phyloP scores from a whole-genome alignment of 208 protist genomes.

The Leishmania mexicana region DNA sequence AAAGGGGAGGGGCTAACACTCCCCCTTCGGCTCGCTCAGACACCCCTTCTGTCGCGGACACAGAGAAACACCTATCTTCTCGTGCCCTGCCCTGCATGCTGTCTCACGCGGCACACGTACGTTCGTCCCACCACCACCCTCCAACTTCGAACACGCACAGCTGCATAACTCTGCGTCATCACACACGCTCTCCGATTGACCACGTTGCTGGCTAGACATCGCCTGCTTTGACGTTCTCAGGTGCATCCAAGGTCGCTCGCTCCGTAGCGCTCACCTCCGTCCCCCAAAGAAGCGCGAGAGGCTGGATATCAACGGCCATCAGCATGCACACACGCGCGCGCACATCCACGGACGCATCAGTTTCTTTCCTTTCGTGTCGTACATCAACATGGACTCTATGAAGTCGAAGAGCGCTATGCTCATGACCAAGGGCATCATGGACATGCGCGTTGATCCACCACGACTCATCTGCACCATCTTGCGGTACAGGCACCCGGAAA shows the following conservation, averaged over 20 bases:
- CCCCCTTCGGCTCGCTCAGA: not conserved
- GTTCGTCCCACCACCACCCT: not conserved
- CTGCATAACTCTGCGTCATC: not conserved
- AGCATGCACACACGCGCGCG: not conserved
- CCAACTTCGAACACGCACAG: not conserved
- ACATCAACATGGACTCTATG: slow-evolving; percentile 46
- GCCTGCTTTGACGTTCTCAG: not conserved
- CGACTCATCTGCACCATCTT: slow-evolving; percentile 70
- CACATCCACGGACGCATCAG: not conserved
- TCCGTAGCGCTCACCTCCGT: not conserved
- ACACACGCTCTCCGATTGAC: not conserved
- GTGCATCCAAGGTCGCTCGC: not conserved
- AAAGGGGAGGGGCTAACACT: not conserved
- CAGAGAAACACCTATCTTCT: too few relatives aligned
- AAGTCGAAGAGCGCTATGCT: slow-evolving; percentile 73
- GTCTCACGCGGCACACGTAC: not conserved
- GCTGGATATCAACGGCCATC: not conserved
- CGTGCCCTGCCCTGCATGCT: not conserved
- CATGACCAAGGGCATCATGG: slow-evolving; percentile 87
- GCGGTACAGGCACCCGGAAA: slow-evolving; percentile 66
- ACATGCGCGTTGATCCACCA: slow-evolving; percentile 72
- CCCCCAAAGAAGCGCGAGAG: not conserved
- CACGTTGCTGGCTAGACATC: not conserved
- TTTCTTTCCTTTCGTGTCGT: not conserved
- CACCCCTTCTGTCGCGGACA: not conserved